phyloP scores from a whole-genome alignment of 202 grass and related monocot genomes.

The Musa balbisiana region DNA sequence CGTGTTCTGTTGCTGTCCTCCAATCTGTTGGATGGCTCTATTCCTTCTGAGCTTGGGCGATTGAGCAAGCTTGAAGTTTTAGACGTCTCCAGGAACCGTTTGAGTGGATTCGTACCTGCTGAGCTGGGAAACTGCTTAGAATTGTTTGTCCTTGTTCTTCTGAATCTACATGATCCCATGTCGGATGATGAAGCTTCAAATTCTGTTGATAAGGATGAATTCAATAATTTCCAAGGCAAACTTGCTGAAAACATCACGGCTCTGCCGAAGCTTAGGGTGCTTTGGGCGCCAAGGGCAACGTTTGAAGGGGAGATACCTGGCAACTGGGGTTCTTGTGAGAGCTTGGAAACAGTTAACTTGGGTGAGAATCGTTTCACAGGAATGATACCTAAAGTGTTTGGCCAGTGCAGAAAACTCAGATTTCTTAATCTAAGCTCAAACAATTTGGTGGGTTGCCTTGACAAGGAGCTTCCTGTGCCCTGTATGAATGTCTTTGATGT shows the following conservation, averaged over 20 bases:
- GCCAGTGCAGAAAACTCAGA: slow-evolving; percentile 55
- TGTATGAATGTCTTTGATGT: slow-evolving; percentile 77
- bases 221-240: slow-evolving; percentile 54
- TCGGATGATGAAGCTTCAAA: slow-evolving; percentile 1
- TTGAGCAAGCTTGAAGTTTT: slow-evolving; percentile 56
- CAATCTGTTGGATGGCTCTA: slow-evolving; percentile 52
- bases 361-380: slow-evolving; percentile 61
- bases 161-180: slow-evolving; percentile 42
- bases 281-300: slow-evolving; percentile 54
- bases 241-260: slow-evolving; percentile 56
- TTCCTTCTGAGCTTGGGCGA: slow-evolving; percentile 56
- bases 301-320: slow-evolving; percentile 49
- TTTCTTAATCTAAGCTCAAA: slow-evolving; percentile 84
- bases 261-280: slow-evolving; percentile 59
- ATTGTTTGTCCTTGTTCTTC: slow-evolving; percentile 48
- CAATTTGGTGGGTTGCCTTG: slow-evolving; percentile 50
- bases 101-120: slow-evolving; percentile 47
- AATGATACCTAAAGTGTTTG: slow-evolving; percentile 39
- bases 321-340: slow-evolving; percentile 63
- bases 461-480: slow-evolving; percentile 39
- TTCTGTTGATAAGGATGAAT: slow-evolving; percentile 25
- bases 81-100: slow-evolving; percentile 60
- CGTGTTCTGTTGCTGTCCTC: slow-evolving; percentile 50
- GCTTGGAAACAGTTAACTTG: slow-evolving; percentile 80
- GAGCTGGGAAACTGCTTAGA: slow-evolving; percentile 60